Percentiles rank a stretch among this genome's conserved stretches.
These are phyloP conservation scores for Musa troglodytarum DNA, from an alignment of 176 grass and related monocot species.

Conservation along the genomic window DNA sequence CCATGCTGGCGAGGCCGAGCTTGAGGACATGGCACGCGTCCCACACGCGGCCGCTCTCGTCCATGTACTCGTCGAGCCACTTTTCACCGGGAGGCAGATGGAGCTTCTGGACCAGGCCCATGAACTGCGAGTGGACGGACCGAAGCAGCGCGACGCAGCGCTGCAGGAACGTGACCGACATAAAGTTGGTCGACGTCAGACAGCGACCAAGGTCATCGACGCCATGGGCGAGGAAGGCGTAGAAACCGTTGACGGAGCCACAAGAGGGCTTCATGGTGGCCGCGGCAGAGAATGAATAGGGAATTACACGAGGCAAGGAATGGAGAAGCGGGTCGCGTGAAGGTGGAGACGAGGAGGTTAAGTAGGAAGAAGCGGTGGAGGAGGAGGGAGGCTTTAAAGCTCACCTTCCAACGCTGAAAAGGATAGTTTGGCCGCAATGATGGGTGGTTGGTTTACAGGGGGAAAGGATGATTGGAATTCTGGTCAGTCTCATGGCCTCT, in stretches of 20 bases:
- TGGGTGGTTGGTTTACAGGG: conserved; percentile 5
- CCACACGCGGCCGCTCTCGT: conserved; percentile 73
- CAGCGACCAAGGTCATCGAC: conserved; percentile 65
- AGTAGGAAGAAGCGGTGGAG: no score
- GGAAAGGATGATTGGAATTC: conserved; percentile 3
- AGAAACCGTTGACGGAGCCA: conserved; percentile 60
- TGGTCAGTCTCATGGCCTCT: neutral
- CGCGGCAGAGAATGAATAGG: no score
- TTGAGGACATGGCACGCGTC: conserved; percentile 62
- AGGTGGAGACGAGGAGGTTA: no score
- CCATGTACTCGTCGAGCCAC: conserved; percentile 96
- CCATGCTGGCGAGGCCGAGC: conserved; percentile 49
- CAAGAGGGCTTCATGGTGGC: conserved; percentile 52
- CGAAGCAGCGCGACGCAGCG: conserved; percentile 55
- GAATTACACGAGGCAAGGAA: no score
- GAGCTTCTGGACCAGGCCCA: conserved; percentile 54
- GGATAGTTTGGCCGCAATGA: conserved; percentile 4
- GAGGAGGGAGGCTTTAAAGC: neutral
- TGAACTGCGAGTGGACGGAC: conserved; percentile 48
- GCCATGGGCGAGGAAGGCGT: conserved; percentile 54
- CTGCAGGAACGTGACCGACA: conserved; percentile 59
- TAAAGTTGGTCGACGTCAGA: conserved; percentile 24
- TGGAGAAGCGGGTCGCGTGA: no score
- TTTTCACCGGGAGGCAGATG: conserved; percentile 64
- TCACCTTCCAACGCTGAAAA: neutral